phyloP scores from a whole-genome alignment of 768 basidiomycete species.

The Pisolithus tinctorius region DNA sequence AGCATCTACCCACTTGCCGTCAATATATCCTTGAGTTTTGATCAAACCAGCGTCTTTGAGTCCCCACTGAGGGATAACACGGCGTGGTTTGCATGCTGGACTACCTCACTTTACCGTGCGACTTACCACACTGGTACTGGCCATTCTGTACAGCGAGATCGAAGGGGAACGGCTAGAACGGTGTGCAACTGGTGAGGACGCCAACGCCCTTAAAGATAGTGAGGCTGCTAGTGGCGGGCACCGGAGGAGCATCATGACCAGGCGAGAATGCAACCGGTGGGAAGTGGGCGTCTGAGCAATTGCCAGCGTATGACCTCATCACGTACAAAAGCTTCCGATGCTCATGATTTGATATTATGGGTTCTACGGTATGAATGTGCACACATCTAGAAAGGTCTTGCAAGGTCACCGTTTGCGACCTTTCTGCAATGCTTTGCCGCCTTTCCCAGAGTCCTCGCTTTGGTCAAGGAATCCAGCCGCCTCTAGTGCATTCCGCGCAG shows the following conservation, averaged over 20 bases:
- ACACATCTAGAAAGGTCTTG: too few species aligned
- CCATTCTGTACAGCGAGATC: constrained; percentile 40
- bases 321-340: too few species aligned
- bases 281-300: neutral
- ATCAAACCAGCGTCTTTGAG: constrained; percentile 74
- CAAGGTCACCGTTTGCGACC: constrained; percentile 23
- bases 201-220: constrained; percentile 14
- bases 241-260: constrained; percentile 10
- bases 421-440: constrained; percentile 13
- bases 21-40: constrained; percentile 70
- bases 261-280: neutral
- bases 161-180: constrained; percentile 1
- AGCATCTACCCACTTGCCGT: constrained; percentile 85
- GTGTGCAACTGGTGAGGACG: constrained; percentile 4
- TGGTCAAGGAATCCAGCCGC: constrained; percentile 77
- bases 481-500: constrained; percentile 86
- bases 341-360: too few species aligned
- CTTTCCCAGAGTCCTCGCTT: constrained; percentile 21
- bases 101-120: constrained; percentile 18
- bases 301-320: neutral
- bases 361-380: too few species aligned
- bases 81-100: neutral
- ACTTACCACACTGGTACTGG: constrained; percentile 42
- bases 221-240: constrained; percentile 6
- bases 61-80: constrained; percentile 42